phyloP scores from a whole-genome alignment of 306 rosid genomes.

The Inga leiocalycina region DNA sequence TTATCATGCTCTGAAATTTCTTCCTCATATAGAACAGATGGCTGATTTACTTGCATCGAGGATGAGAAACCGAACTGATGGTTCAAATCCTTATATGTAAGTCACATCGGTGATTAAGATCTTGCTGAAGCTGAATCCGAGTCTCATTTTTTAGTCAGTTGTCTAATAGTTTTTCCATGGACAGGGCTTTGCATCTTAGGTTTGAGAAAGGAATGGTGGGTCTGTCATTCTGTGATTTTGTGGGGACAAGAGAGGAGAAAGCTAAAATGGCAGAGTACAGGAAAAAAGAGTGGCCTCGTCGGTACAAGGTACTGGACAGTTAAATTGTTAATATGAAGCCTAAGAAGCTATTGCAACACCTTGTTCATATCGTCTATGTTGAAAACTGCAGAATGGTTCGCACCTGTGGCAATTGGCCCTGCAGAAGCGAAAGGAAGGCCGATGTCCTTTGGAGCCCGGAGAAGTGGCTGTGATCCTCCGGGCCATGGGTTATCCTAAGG shows the following conservation, averaged over 20 bases:
- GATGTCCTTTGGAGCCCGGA: slow-evolving; percentile 98
- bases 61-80: slow-evolving; percentile 96
- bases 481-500: slow-evolving; percentile 97
- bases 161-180: slow-evolving; percentile 43
- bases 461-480: slow-evolving; percentile 99
- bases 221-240: slow-evolving; percentile 95
- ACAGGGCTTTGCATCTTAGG: slow-evolving; percentile 99
- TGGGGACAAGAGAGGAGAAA: slow-evolving; percentile 97
- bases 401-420: slow-evolving; percentile 97
- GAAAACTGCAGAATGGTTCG: slow-evolving; percentile 87
- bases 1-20: slow-evolving; percentile 98
- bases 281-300: slow-evolving; percentile 97
- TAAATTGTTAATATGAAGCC: slow-evolving; percentile 29
- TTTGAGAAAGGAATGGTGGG: slow-evolving; percentile 99
- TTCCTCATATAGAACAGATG: slow-evolving; percentile 97
- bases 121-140: slow-evolving; percentile 27
- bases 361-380: slow-evolving; percentile 36
- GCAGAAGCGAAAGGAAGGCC: slow-evolving; percentile 98
- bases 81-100: slow-evolving; percentile 93
- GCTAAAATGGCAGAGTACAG: slow-evolving; percentile 92
- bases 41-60: slow-evolving; percentile 90
- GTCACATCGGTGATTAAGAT: slow-evolving; percentile 40
- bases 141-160: slow-evolving; percentile 19
- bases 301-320: slow-evolving; percentile 74
- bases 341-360: slow-evolving; percentile 26